These are phyloP conservation scores for Drosera capensis DNA, from an alignment of 148 eudicot species.

Conservation along the genomic window DNA sequence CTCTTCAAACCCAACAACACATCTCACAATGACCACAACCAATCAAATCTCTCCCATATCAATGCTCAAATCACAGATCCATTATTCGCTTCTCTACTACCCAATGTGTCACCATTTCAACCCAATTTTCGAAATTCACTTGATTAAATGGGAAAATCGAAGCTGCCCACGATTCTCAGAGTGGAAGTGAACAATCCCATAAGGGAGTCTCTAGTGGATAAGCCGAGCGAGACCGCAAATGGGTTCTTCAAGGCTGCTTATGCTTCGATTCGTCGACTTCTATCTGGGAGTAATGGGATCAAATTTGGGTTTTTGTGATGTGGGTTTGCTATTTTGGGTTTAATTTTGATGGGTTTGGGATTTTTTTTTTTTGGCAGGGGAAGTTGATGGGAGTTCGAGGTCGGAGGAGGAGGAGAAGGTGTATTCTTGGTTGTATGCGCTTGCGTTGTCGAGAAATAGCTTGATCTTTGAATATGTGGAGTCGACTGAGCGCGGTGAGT, in stretches of 20 bases:
- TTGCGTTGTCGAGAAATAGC: slow-evolving; percentile 23
- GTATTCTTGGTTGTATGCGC: slow-evolving; percentile 29
- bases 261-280: slow-evolving; percentile 5
- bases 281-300: slow-evolving; percentile 15
- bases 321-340: background rate
- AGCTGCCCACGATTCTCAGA: slow-evolving; percentile 10
- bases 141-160: slow-evolving; percentile 10
- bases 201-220: slow-evolving; percentile 12
- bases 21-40: background rate
- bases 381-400: slow-evolving; percentile 17
- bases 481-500: slow-evolving; percentile 40
- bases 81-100: slow-evolving; percentile 6
- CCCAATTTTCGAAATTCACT: background rate
- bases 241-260: slow-evolving; percentile 10
- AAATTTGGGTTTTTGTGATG: background rate
- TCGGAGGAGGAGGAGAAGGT: slow-evolving; percentile 34
- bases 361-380: slow-evolving; percentile 10
- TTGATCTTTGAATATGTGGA: slow-evolving; percentile 34
- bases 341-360: background rate
- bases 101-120: background rate
- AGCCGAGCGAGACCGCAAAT: background rate
- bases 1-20: slow-evolving; percentile 7
- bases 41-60: background rate
- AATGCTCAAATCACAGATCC: slow-evolving; percentile 5
- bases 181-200: slow-evolving; percentile 7